Percentiles rank a stretch among this genome's conserved stretches.
These are phyloP conservation scores for Leccinum truebloodii DNA, from an alignment of 768 basidiomycete genomes.

Conservation along the genomic window DNA sequence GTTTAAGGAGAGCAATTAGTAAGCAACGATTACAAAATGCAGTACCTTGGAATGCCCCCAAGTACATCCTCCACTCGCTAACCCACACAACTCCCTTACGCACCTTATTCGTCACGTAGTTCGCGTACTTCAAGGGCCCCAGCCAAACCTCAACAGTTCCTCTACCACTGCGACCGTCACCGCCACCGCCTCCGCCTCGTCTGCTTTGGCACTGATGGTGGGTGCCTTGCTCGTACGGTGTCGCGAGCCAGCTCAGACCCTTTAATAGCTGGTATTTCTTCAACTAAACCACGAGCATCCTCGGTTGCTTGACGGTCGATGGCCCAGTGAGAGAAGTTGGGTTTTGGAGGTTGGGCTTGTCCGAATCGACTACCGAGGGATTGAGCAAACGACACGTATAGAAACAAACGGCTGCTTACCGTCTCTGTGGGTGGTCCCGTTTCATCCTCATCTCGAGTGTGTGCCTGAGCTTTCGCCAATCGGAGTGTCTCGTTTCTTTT, in stretches of 20 bases:
- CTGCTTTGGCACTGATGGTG: too few relatives aligned
- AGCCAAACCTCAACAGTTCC: too few relatives aligned
- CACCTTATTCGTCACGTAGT: too few relatives aligned
- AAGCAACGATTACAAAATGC: too few relatives aligned
- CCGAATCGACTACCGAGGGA: slow-evolving; percentile 72
- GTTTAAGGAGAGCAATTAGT: too few relatives aligned
- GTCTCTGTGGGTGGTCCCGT: slow-evolving; percentile 44
- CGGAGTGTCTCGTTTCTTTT: slow-evolving; percentile 78
- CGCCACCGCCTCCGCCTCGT: too few relatives aligned
- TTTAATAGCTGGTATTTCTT: slow-evolving; percentile 96
- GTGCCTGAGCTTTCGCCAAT: slow-evolving; percentile 56
- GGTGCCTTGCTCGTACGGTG: slow-evolving; percentile 98
- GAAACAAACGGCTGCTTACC: slow-evolving; percentile 46
- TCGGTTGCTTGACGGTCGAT: slow-evolving; percentile 85
- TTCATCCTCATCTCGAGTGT: slow-evolving; percentile 44
- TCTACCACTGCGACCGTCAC: too few relatives aligned
- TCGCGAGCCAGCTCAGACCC: slow-evolving; percentile 98
- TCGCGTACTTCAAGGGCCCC: too few relatives aligned
- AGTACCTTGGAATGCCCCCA: too few relatives aligned
- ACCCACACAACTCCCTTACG: too few relatives aligned
- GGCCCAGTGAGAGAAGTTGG: slow-evolving; percentile 86
- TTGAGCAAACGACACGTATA: slow-evolving; percentile 5
- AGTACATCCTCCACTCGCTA: too few relatives aligned
- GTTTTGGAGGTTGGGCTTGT: slow-evolving; percentile 99
- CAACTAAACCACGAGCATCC: slow-evolving; percentile 93